Conservation (phyloP, 1,284 basidiomycete species). For the Gastroboletus turbinatus region DNA sequence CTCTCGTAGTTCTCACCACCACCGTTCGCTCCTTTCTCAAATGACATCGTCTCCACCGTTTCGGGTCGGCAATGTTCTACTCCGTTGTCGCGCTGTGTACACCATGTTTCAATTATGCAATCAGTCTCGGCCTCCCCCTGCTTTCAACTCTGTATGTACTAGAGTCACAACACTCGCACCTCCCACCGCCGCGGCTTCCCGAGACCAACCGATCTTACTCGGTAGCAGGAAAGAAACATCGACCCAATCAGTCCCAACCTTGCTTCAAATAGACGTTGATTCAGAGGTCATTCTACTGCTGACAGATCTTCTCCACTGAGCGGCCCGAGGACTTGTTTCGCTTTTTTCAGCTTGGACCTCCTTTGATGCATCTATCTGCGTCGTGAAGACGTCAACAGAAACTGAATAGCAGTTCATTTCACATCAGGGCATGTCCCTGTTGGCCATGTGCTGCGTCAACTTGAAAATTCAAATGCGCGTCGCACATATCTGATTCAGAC, state of each 20-base stretch:
- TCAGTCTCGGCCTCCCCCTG: background rate
- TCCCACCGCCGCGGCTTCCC: background rate
- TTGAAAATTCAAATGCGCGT: background rate
- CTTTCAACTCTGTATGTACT: background rate
- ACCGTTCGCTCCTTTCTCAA: no score
- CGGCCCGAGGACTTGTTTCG: conserved; percentile 4
- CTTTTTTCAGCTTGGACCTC: background rate
- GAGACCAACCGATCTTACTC: conserved; percentile 5
- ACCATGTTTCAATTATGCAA: background rate
- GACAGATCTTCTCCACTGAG: background rate
- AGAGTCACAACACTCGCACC: background rate
- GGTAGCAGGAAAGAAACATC: background rate
- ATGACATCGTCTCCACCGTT: background rate
- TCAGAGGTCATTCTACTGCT: background rate
- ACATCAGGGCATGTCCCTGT: conserved; percentile 9
- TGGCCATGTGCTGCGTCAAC: background rate
- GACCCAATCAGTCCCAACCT: background rate
- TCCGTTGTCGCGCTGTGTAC: background rate
- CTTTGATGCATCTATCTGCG: background rate
- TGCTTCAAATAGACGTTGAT: background rate
- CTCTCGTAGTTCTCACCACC: conserved; percentile 8
- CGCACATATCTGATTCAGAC: background rate
- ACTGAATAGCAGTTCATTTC: background rate
- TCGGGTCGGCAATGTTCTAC: background rate
- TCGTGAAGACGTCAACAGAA: background rate